phyloP scores from a whole-genome alignment of 257 asterid species.

The Orobanche coerulescens region DNA sequence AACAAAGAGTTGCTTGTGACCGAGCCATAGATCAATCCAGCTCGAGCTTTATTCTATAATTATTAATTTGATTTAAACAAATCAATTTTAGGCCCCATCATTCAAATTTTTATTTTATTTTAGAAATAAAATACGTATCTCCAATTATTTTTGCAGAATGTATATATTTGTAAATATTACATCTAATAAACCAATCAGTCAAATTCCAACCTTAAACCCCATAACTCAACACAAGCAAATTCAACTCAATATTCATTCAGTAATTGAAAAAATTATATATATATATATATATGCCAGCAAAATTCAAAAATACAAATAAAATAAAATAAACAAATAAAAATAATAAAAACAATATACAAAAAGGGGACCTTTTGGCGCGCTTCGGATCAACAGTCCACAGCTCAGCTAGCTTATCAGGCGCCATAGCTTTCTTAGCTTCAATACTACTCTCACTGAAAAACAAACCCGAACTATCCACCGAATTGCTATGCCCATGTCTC shows the following conservation, averaged over 20 bases:
- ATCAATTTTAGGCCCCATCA: slow-evolving; percentile 20
- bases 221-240: slow-evolving; percentile 13
- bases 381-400: slow-evolving; percentile 94
- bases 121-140: background rate
- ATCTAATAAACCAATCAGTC: slow-evolving; percentile 1
- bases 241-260: background rate
- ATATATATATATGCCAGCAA: background rate
- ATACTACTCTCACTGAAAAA: slow-evolving; percentile 48
- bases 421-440: slow-evolving; percentile 97
- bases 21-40: background rate
- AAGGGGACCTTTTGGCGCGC: slow-evolving; percentile 77
- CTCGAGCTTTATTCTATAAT: slow-evolving; percentile 11
- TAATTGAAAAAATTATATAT: slow-evolving; percentile 7
- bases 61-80: slow-evolving; percentile 2
- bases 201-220: slow-evolving; percentile 5
- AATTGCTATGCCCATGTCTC: slow-evolving; percentile 45
- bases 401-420: slow-evolving; percentile 94
- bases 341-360: background rate
- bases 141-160: no score
- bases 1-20: no score
- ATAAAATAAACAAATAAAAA: background rate
- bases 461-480: slow-evolving; percentile 68
- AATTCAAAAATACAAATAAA: background rate
- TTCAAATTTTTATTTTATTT: background rate
- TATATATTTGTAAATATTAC: no score